These are phyloP conservation scores for Borovskyia barvae DNA, from an alignment of 208 protist species.

Conservation along the genomic window DNA sequence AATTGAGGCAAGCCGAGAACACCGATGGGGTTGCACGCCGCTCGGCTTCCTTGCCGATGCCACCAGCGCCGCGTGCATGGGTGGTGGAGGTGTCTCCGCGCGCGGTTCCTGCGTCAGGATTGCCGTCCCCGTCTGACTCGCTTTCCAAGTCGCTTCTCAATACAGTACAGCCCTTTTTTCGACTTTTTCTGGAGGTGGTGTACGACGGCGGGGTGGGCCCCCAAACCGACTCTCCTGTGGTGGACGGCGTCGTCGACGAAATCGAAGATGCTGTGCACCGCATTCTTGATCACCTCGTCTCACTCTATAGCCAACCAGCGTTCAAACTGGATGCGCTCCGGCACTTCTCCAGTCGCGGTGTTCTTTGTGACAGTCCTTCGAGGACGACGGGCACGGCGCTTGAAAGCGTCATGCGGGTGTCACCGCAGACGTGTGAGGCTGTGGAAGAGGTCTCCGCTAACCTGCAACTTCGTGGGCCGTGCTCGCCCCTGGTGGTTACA, in stretches of 20 bases:
- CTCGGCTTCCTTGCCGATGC: background rate
- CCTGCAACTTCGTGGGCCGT: slow-evolving; percentile 12
- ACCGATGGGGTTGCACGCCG: too few species aligned
- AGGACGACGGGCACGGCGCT: too few species aligned
- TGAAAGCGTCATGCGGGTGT: background rate
- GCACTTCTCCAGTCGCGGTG: slow-evolving; percentile 4
- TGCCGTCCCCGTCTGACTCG: background rate
- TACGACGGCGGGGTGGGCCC: background rate
- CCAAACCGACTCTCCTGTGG: background rate
- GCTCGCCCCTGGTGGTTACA: slow-evolving; percentile 6
- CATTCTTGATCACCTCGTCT: background rate
- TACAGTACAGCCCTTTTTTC: slow-evolving; percentile 4
- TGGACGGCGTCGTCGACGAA: background rate
- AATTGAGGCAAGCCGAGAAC: background rate
- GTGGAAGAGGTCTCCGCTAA: background rate
- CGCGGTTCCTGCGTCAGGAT: background rate
- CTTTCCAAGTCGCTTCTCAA: background rate
- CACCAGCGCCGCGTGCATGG: slow-evolving; percentile 14
- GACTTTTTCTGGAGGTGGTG: slow-evolving; percentile 19
- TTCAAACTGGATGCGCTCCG: slow-evolving; percentile 10
- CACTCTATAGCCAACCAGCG: slow-evolving; percentile 12
- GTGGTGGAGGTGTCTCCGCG: slow-evolving; percentile 14
- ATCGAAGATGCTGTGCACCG: background rate
- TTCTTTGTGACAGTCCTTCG: too few species aligned
- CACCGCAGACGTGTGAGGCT: background rate